phyloP scores from a whole-genome alignment of 2,329 filamentous ascomycete species.

The Pestalotiopsis sp. region DNA sequence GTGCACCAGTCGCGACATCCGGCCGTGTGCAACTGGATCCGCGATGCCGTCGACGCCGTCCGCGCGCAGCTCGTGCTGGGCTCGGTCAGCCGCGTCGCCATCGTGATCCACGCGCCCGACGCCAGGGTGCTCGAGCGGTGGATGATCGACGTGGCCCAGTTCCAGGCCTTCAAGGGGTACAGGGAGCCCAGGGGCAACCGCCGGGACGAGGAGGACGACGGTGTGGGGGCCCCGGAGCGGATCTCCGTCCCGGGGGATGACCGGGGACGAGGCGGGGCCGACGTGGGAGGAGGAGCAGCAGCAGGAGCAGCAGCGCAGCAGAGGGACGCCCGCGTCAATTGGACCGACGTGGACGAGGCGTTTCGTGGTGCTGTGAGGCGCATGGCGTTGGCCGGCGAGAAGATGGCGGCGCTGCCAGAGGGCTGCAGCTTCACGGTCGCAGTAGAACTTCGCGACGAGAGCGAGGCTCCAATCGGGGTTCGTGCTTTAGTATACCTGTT shows the following conservation, averaged over 20 bases:
- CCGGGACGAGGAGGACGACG: slow-evolving; percentile 29
- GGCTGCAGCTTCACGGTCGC: slow-evolving; percentile 77
- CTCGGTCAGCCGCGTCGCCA: slow-evolving; percentile 47
- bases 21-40: slow-evolving; percentile 82
- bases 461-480: slow-evolving; percentile 61
- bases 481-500: slow-evolving; percentile 26
- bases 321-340: slow-evolving; percentile 40
- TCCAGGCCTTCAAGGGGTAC: slow-evolving; percentile 50
- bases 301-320: not conserved
- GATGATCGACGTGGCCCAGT: slow-evolving; percentile 59
- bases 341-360: slow-evolving; percentile 71
- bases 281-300: not conserved
- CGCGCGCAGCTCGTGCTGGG: slow-evolving; percentile 68
- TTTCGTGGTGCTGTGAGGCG: slow-evolving; percentile 69
- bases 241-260: slow-evolving; percentile 19
- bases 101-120: slow-evolving; percentile 45
- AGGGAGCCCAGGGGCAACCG: slow-evolving; percentile 27
- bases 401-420: slow-evolving; percentile 59
- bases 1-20: slow-evolving; percentile 88
- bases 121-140: slow-evolving; percentile 60
- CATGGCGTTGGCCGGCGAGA: slow-evolving; percentile 62
- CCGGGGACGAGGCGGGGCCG: not conserved
- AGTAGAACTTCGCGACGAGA: slow-evolving; percentile 69
- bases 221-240: slow-evolving; percentile 9
- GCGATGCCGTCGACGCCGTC: slow-evolving; percentile 76